These are phyloP conservation scores for Oidiodendron maius DNA, from an alignment of 495 filamentous ascomycete species.

Conservation along the genomic window DNA sequence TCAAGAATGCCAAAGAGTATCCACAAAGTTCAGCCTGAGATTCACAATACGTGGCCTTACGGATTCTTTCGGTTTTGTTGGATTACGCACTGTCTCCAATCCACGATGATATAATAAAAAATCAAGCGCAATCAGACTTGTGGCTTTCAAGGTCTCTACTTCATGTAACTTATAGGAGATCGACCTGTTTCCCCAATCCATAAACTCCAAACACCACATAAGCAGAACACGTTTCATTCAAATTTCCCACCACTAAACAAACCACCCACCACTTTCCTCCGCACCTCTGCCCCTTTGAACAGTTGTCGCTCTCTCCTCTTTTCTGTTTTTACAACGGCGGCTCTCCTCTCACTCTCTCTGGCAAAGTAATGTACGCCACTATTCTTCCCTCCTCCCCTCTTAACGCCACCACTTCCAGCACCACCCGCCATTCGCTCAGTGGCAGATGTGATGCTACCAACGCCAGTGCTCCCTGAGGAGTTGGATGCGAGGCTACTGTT, in stretches of 20 bases:
- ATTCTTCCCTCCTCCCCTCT: constrained; percentile 53
- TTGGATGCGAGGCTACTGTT: constrained; percentile 43
- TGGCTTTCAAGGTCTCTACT: no score
- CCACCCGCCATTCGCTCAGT: constrained; percentile 31
- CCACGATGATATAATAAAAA: no score
- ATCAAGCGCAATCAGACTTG: no score
- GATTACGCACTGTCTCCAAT: no score
- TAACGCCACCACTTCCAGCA: constrained; percentile 28
- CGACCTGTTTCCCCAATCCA: no score
- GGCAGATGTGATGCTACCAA: constrained; percentile 17
- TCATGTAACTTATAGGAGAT: no score
- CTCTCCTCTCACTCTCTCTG: constrained; percentile 61
- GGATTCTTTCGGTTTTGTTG: no score
- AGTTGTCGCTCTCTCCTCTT: constrained; percentile 59
- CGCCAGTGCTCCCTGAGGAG: constrained; percentile 22
- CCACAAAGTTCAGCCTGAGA: no score
- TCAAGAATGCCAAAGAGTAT: no score
- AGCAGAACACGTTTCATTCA: constrained; percentile 14
- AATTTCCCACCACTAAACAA: constrained; percentile 43
- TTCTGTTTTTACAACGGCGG: constrained; percentile 53
- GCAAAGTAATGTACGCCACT: constrained; percentile 77
- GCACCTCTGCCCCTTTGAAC: constrained; percentile 54
- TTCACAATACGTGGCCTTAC: no score
- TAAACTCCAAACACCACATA: no score
- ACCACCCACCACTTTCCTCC: constrained; percentile 43